A percentile compares a stretch with the other conserved stretches of the same genome.
phyloP scores from a whole-genome alignment of 345 rosid species.

The Microcos paniculata region DNA sequence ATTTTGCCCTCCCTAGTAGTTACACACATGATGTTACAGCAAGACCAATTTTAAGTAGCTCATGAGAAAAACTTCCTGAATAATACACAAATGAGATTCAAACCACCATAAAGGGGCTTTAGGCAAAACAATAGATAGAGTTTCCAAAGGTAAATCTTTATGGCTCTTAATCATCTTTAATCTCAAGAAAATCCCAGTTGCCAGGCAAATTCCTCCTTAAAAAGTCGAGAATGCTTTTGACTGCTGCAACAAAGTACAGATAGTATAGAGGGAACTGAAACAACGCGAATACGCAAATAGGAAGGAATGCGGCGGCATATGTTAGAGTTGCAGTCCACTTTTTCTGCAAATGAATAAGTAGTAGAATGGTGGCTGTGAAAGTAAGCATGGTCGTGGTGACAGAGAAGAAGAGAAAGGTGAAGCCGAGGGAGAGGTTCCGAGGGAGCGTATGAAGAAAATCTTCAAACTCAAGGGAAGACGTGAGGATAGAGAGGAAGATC shows the following conservation, averaged over 20 bases:
- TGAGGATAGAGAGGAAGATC: constrained; percentile 34
- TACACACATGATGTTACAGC: background rate
- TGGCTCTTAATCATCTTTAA: background rate
- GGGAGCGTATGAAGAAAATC: constrained; percentile 26
- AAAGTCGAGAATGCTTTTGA: background rate
- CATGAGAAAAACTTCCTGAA: too few species aligned
- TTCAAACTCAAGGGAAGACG: constrained; percentile 10
- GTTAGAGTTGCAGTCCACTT: constrained; percentile 19
- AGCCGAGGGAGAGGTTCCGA: constrained; percentile 20
- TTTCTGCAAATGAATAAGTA: constrained; percentile 15
- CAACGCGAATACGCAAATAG: constrained; percentile 14
- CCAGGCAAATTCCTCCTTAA: constrained; percentile 14
- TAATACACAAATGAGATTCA: background rate
- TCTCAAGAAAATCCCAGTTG: constrained; percentile 8
- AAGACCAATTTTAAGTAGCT: too few species aligned
- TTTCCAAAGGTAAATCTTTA: background rate
- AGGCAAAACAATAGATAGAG: background rate
- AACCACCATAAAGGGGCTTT: background rate
- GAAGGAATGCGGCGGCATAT: constrained; percentile 18
- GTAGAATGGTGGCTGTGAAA: constrained; percentile 29
- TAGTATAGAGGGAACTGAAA: constrained; percentile 24
- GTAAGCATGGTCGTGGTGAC: constrained; percentile 23
- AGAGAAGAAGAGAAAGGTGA: constrained; percentile 30
- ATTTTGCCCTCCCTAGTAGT: too few species aligned
- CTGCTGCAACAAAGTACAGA: background rate